Evolutionary conservation across 73 alveolate species (phyloP).

Genomic region (Paramecium biaurelia): DNA sequence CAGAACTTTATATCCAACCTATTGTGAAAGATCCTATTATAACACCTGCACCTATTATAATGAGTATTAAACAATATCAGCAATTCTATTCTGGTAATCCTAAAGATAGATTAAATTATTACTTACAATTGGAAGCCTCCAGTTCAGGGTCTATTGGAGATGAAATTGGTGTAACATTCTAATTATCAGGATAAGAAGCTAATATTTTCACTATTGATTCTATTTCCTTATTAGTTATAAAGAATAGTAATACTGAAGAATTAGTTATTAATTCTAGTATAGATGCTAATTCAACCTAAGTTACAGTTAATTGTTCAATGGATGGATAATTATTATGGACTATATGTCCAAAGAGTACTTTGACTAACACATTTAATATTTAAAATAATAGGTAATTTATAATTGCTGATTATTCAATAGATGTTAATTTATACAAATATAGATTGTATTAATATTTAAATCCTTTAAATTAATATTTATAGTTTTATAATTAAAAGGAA

Average conservation of each 20-base stretch:
- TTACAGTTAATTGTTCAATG: not conserved
- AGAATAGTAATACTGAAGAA: not conserved
- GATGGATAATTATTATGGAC: not conserved
- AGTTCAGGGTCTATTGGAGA: not conserved
- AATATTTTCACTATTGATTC: not conserved
- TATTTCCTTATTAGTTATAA: not conserved
- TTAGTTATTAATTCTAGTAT: not conserved
- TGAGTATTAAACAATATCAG: not conserved
- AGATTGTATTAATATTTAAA: not conserved
- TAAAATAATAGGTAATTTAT: not conserved
- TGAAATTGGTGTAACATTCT: not conserved
- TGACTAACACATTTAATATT: not conserved
- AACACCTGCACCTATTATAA: not conserved
- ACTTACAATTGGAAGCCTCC: not conserved
- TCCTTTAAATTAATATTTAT: not conserved
- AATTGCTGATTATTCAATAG: not conserved
- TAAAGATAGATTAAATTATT: not conserved
- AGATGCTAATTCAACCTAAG: not conserved
- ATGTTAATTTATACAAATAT: not conserved
- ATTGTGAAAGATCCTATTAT: not conserved
- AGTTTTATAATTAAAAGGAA: not conserved
- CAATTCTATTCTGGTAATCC: constrained; percentile 8
- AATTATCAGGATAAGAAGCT: not conserved
- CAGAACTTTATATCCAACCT: not conserved
- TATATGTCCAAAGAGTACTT: not conserved